These are phyloP conservation scores for Xylaria acuta DNA, from an alignment of 495 filamentous ascomycete species.

Conservation along the genomic window DNA sequence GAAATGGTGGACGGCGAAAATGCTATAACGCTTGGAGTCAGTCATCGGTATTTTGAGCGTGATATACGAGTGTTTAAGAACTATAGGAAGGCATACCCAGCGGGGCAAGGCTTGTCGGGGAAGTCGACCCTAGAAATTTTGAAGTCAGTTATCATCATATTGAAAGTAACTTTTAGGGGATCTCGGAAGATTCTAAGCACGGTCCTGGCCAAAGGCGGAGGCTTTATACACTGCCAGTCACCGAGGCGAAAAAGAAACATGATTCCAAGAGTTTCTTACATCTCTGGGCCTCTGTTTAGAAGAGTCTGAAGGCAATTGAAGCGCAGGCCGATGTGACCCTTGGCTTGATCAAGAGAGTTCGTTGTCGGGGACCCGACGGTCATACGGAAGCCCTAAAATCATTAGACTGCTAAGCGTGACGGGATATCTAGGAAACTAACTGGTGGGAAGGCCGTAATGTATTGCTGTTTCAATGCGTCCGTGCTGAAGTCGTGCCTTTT, in stretches of 20 bases:
- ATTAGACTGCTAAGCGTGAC: conserved; percentile 1
- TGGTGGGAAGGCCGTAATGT: conserved; percentile 55
- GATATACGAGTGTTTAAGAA: not conserved
- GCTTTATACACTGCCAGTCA: not conserved
- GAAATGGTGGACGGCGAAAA: conserved; percentile 61
- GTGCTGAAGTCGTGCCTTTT: conserved; percentile 50
- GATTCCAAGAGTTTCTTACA: conserved; percentile 15
- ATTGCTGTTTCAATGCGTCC: conserved; percentile 46
- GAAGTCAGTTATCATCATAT: not conserved
- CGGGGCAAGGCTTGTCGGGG: conserved; percentile 51
- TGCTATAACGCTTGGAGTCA: not conserved
- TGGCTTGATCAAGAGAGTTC: conserved; percentile 37
- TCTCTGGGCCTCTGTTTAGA: conserved; percentile 51
- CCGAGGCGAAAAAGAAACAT: not conserved
- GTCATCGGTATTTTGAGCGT: not conserved
- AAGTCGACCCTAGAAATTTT: conserved; percentile 42
- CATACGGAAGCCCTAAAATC: conserved; percentile 59
- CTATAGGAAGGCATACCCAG: conserved; percentile 35
- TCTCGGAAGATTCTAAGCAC: not conserved
- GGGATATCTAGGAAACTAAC: conserved; percentile 36
- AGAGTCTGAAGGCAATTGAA: conserved; percentile 55
- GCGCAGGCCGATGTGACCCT: conserved; percentile 49
- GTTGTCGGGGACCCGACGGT: conserved; percentile 55
- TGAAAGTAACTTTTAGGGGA: not conserved
- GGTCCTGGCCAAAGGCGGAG: not conserved